Percentiles rank a stretch among this genome's conserved stretches.
phyloP scores from a whole-genome alignment of 768 basidiomycete genomes.

The Roridomyces roridus region DNA sequence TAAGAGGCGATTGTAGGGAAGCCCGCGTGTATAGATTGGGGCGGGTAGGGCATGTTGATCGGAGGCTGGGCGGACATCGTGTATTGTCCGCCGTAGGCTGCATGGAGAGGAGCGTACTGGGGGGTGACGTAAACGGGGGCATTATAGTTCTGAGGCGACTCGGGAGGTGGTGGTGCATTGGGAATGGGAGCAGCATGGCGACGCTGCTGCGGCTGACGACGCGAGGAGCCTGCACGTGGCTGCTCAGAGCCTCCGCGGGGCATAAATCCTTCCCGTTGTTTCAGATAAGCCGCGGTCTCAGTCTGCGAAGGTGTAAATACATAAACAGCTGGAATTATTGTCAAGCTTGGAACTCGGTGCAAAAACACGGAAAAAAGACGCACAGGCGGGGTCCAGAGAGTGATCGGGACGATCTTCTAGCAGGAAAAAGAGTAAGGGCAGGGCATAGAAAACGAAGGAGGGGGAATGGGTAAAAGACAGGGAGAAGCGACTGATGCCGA shows the following conservation, averaged over 20 bases:
- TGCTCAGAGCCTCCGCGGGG: constrained; percentile 10
- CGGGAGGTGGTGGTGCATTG: constrained; percentile 12
- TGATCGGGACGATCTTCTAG: constrained; percentile 17
- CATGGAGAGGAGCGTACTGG: constrained; percentile 35
- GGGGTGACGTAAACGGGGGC: constrained; percentile 4
- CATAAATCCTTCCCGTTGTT: constrained; percentile 11
- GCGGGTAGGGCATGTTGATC: constrained; percentile 39
- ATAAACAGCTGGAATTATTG: constrained; percentile 15
- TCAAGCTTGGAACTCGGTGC: neutral
- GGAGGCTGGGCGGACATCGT: constrained; percentile 50
- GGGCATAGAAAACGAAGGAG: constrained; percentile 11
- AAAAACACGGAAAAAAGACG: neutral
- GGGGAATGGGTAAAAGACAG: neutral
- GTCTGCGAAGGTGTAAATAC: constrained; percentile 5
- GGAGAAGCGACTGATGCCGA: constrained; percentile 1
- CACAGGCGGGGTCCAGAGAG: neutral
- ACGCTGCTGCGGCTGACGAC: constrained; percentile 10
- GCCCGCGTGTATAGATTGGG: constrained; percentile 47
- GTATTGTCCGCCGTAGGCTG: constrained; percentile 52
- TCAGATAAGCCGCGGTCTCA: constrained; percentile 6
- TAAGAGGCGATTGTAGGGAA: constrained; percentile 44
- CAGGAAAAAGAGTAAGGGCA: constrained; percentile 1
- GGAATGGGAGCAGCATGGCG: constrained; percentile 3
- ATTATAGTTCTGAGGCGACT: constrained; percentile 1
- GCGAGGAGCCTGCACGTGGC: neutral